Base-by-base conservation (phyloP, 495 filamentous ascomycete species). In the Penicillium goetzii region DNA sequence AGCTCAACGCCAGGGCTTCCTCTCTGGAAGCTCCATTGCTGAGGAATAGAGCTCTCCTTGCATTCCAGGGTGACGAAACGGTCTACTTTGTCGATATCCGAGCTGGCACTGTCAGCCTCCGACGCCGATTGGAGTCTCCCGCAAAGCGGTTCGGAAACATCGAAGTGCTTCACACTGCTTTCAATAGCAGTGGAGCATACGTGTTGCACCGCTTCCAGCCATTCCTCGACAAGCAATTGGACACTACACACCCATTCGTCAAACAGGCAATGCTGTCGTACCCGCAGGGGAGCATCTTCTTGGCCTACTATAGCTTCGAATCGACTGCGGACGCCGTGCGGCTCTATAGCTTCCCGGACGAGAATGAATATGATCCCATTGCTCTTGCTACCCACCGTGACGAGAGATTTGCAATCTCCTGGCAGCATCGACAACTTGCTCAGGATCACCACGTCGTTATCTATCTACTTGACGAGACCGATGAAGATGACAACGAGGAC, bases 361-460 rank as follows among this genome's bases (percentile, higher is more conserved):
- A 74, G 26, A 45, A 33, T 1, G 68, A 71, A 4, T 76, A 72
- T 41, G 70, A 76, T 26, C 77, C 78, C 12, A 52, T 74, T 30
- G 73, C 74, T 50, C 53, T 81, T 45, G 71, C 75, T 5, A 70
- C 63, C 3, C n/a, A 66, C 33, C 33, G 32, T 9, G 36, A 52
- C 21, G 61, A 65, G 15, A 63, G 55, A 7, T 81, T 80, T 70
- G 79, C 74, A 0, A 79, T 82, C 25, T 80, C 75, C 14, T 82
- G 79, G 79, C 72, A 74, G 41, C 66, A 80, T 62, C n/a, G n/a
- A 21, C 51, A 59, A 9, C 65, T 72, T 17, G 34, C 56, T n/a
- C 21, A 54, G 19, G 66, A 70, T 14, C 52, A 72, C 59, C 64
- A 72, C 32, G 77, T 80, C 0, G 50, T 75, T 8, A 64, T 75